Conservation (phyloP, 23 red algal genomes). For the Gracilariopsis chorda region DNA sequence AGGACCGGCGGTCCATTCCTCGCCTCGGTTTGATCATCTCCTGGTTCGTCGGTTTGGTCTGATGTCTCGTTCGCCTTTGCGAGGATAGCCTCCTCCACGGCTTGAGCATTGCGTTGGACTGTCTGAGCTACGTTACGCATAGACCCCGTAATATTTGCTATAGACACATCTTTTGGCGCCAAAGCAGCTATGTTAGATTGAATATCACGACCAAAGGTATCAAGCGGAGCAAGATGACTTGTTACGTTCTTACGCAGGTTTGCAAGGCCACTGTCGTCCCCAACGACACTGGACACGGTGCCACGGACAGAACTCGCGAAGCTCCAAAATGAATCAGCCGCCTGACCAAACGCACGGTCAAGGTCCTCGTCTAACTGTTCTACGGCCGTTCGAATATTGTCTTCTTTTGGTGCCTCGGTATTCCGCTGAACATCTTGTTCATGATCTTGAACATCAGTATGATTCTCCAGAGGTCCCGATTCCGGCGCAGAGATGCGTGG, state of each 20-base stretch:
- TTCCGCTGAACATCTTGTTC: background rate
- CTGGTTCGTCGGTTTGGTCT: background rate
- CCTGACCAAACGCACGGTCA: constrained; percentile 45
- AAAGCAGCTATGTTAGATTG: constrained; percentile 34
- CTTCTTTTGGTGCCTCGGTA: background rate
- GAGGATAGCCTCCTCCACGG: constrained; percentile 38
- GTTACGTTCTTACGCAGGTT: constrained; percentile 51
- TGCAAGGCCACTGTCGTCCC: background rate
- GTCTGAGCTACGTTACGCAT: constrained; percentile 37
- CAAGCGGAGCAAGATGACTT: constrained; percentile 41
- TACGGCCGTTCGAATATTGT: constrained; percentile 15
- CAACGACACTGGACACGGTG: constrained; percentile 18
- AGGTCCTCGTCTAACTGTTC: constrained; percentile 56
- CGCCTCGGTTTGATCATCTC: background rate
- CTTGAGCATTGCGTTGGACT: constrained; percentile 55
- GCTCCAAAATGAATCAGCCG: constrained; percentile 55
- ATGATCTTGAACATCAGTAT: background rate
- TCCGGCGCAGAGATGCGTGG: no score
- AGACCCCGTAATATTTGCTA: constrained; percentile 54
- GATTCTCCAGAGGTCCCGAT: no score
- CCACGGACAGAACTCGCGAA: constrained; percentile 47
- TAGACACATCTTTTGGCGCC: constrained; percentile 24
- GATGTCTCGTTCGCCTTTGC: constrained; percentile 34
- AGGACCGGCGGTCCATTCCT: background rate
- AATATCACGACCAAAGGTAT: constrained; percentile 26